Base-by-base conservation (phyloP, 345 rosid species). In the Capsella bursapastoris region DNA sequence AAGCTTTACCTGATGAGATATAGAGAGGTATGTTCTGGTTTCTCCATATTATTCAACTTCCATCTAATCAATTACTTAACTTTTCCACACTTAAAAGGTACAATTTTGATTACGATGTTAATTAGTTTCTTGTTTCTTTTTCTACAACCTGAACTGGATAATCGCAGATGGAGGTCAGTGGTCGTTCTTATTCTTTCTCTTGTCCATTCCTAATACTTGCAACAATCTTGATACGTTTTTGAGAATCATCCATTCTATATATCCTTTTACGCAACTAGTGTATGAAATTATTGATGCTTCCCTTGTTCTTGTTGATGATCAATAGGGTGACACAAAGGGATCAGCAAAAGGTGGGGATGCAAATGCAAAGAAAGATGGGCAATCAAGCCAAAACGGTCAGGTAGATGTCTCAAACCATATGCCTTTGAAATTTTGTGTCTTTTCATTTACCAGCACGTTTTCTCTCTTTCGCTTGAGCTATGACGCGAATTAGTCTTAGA, bases 301-400 rank as follows among this genome's bases (percentile, higher is more conserved):
- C 51, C 53, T 81, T 2, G 43, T 35, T 69, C 71, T 65, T 15
- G 16, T 66, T 25, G 5, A 47, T 11, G 29, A 29, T 14, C 8
- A 14, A 58, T 57, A 91, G 98, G 97, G 96, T 80, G 99, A 94
- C 75, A 79, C 91, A 25, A 90, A 91, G 85, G 93, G 93, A 12
- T 82, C 87, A 11, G 81, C 79, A 38, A 91, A 90, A 74, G 84
- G 87, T 44, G 96, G 91, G 60, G 97, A 94, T 28, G 37, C 84
- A 32, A 87, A 85, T 66, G 72, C 84, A 50, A 87, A 80, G 82
- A 86, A 80, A 71, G 90, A 86, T 56, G 84, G 55, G 29, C 90
- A 82, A 61, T 80, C 77, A 18, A 83, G 72, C 82, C 83, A 82
- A 66, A 84, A 81, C 68, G 67, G 76, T 34, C 97, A 88, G 91